A percentile compares a stretch with the other conserved stretches of the same genome.
Conservation (phyloP, 306 rosid genomes). For the Lupinus albus region DNA sequence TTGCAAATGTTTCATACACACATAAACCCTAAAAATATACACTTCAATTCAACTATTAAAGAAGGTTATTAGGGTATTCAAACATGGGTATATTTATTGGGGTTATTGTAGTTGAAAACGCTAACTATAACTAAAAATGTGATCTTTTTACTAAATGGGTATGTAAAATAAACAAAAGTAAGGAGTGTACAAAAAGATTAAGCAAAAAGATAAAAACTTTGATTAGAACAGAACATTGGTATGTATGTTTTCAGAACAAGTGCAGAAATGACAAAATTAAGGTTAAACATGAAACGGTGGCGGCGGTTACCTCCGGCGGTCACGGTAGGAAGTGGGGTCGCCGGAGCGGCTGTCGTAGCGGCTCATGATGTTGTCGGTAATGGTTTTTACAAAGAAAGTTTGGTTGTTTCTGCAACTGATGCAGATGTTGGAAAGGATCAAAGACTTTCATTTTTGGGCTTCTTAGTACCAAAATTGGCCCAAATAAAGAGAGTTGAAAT, state of each 20-base stretch:
- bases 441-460: not conserved
- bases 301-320: constrained; percentile 71
- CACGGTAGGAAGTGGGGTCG: constrained; percentile 91
- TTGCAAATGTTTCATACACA: not conserved
- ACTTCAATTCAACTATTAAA: constrained; percentile 2
- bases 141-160: not conserved
- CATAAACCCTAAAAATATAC: constrained; percentile 22
- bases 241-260: not conserved
- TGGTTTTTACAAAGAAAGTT: not conserved
- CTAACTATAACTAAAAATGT: no score
- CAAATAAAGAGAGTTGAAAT: no score
- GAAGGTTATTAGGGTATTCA: not conserved
- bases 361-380: constrained; percentile 55
- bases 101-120: not conserved
- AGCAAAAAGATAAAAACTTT: constrained; percentile 19
- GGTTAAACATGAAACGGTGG: not conserved
- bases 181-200: not conserved
- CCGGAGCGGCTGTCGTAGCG: constrained; percentile 95
- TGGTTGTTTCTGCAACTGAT: not conserved
- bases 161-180: not conserved
- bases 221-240: not conserved
- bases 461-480: no score
- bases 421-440: not conserved
- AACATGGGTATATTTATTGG: not conserved
- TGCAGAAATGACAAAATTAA: no score